A percentile compares a stretch with the other conserved stretches of the same genome.
These are phyloP conservation scores for Calonectria leucothoes DNA, from an alignment of 2,329 filamentous ascomycete species.

Conservation along the genomic window DNA sequence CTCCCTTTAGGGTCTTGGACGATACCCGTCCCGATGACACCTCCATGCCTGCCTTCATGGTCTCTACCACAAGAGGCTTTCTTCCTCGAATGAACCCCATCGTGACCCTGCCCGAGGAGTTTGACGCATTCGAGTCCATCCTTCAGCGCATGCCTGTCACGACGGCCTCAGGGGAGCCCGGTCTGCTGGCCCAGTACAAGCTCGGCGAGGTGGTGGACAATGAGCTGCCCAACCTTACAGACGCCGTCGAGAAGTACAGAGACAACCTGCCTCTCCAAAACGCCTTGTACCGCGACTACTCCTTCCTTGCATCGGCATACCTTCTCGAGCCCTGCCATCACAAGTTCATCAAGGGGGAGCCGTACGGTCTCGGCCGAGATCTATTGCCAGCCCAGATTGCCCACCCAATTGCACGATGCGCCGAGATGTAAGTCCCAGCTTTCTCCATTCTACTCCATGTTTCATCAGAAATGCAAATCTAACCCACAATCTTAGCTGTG, in stretches of 20 bases:
- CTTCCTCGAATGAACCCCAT: conserved; percentile 75
- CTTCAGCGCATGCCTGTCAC: conserved; percentile 83
- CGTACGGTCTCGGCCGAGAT: conserved; percentile 82
- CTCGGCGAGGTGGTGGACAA: conserved; percentile 80
- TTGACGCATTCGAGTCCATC: conserved; percentile 77
- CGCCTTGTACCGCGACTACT: conserved; percentile 91
- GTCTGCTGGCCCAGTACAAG: conserved; percentile 78
- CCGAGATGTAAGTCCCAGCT: conserved; percentile 78
- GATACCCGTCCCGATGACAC: conserved; percentile 72
- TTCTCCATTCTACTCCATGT: neutral
- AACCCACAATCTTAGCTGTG: conserved; percentile 54
- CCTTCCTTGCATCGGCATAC: conserved; percentile 89
- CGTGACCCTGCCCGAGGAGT: conserved; percentile 76
- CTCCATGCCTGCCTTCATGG: conserved; percentile 80
- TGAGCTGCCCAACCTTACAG: conserved; percentile 82
- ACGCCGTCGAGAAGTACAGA: conserved; percentile 76
- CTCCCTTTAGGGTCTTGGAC: conserved; percentile 69
- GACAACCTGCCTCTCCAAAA: conserved; percentile 84
- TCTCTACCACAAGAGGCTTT: conserved; percentile 80
- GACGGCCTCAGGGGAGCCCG: conserved; percentile 78
- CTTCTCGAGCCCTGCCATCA: conserved; percentile 92
- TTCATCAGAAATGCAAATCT: neutral
- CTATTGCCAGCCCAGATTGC: conserved; percentile 79
- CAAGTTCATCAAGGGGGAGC: conserved; percentile 74
- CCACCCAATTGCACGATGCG: conserved; percentile 85